phyloP scores from a whole-genome alignment of 1,284 basidiomycete genomes.

The Fomitopsis pinicola region DNA sequence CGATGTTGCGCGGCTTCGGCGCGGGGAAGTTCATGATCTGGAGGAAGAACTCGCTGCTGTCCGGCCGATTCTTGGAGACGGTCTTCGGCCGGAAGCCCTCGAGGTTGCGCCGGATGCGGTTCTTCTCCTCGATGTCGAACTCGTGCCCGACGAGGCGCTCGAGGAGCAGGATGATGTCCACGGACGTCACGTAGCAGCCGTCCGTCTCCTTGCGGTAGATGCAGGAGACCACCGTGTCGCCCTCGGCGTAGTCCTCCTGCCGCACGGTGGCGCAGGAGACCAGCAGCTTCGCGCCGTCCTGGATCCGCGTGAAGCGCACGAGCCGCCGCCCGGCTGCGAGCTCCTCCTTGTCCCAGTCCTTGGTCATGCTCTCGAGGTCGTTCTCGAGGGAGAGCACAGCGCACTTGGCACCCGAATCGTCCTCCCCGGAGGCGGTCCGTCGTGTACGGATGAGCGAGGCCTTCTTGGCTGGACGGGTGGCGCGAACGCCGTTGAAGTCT shows the following conservation, averaged over 20 bases:
- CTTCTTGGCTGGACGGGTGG: conserved; percentile 18
- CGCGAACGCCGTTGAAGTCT: conserved; percentile 3
- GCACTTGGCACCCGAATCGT: conserved; percentile 35
- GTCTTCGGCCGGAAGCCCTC: conserved; percentile 91
- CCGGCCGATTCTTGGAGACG: conserved; percentile 81
- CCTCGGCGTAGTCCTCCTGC: conserved; percentile 52
- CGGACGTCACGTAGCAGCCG: conserved; percentile 87
- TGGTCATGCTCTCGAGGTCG: conserved; percentile 48
- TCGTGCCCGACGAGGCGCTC: conserved; percentile 82
- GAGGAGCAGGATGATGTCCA: conserved; percentile 91
- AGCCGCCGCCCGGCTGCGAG: conserved; percentile 59
- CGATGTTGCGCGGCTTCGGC: conserved; percentile 94
- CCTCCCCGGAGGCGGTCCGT: conserved; percentile 25
- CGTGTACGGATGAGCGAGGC: conserved; percentile 34
- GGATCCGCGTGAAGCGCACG: conserved; percentile 63
- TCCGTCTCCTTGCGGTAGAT: conserved; percentile 82
- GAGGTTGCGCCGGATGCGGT: conserved; percentile 89
- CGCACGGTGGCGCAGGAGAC: conserved; percentile 60
- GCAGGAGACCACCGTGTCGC: conserved; percentile 77
- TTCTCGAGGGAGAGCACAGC: conserved; percentile 55
- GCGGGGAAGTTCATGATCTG: conserved; percentile 94
- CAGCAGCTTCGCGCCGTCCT: conserved; percentile 56
- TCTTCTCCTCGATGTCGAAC: conserved; percentile 95
- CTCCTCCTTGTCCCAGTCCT: conserved; percentile 57
- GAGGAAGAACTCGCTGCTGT: conserved; percentile 85